These are phyloP conservation scores for Sclerotinia trifoliorum DNA, from an alignment of 2,329 filamentous ascomycete genomes.

Conservation along the genomic window DNA sequence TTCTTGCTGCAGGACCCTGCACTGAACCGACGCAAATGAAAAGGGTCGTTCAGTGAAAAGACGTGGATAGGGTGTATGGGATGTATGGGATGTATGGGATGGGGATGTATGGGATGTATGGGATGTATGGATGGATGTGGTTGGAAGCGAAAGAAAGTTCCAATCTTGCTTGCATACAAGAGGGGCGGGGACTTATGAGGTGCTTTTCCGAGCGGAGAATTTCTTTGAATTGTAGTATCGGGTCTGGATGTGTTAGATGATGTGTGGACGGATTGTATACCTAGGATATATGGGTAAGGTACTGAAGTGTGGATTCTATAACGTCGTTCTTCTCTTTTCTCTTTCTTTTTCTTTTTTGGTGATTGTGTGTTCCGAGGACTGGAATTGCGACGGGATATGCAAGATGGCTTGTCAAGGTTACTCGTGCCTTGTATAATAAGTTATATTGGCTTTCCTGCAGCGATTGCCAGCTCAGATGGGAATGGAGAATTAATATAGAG, in stretches of 20 bases:
- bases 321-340: conserved; percentile 5
- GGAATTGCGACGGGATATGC: conserved; percentile 17
- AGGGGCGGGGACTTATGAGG: conserved; percentile 22
- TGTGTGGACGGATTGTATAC: conserved; percentile 8
- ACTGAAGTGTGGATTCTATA: conserved; percentile 16
- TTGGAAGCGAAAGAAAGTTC: neutral
- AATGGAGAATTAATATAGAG: neutral
- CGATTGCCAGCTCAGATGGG: conserved; percentile 20
- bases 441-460: conserved; percentile 12
- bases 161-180: conserved; percentile 17
- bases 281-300: conserved; percentile 14
- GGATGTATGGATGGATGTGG: neutral
- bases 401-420: conserved; percentile 25
- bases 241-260: neutral
- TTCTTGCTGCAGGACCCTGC: conserved; percentile 12
- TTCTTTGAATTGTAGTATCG: conserved; percentile 2
- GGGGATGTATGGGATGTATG: neutral
- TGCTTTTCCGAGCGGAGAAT: conserved; percentile 14
- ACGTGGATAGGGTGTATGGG: conserved; percentile 2
- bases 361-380: conserved; percentile 8
- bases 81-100: neutral
- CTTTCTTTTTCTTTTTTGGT: neutral
- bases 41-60: neutral
- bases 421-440: neutral
- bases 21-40: neutral